phyloP scores from a whole-genome alignment of 1,139 yeast species.

The Nadsonia starkeyi-henricii region DNA sequence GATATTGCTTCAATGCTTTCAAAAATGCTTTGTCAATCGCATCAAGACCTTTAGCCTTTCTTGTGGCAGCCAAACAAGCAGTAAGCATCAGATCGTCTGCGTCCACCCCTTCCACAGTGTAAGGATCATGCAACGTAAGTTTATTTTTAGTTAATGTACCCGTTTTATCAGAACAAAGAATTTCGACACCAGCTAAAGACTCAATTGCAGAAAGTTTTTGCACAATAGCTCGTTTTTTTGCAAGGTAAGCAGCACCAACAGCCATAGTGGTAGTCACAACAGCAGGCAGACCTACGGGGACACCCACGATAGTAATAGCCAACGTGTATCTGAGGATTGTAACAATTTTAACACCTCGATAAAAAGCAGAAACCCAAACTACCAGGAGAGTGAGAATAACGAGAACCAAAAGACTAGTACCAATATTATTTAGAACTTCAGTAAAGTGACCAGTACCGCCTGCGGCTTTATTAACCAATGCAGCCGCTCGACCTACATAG shows the following conservation, averaged over 20 bases:
- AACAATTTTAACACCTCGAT: constrained; percentile 58
- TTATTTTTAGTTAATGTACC: constrained; percentile 93
- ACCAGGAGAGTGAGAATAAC: constrained; percentile 56
- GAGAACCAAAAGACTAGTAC: constrained; percentile 58
- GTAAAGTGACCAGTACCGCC: constrained; percentile 59
- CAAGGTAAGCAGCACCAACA: constrained; percentile 92
- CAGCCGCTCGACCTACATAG: constrained; percentile 66
- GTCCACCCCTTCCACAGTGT: constrained; percentile 51
- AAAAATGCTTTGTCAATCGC: constrained; percentile 55
- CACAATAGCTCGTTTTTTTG: constrained; percentile 84
- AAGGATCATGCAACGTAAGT: constrained; percentile 49
- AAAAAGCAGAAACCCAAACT: constrained; percentile 71
- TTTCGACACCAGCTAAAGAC: constrained; percentile 87
- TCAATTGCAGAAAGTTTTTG: constrained; percentile 86
- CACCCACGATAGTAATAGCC: constrained; percentile 87
- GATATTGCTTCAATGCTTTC: constrained; percentile 33
- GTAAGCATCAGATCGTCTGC: constrained; percentile 60
- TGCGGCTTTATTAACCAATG: constrained; percentile 66
- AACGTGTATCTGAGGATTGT: constrained; percentile 47
- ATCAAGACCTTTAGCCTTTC: constrained; percentile 61
- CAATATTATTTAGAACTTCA: constrained; percentile 71
- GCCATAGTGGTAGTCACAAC: constrained; percentile 93
- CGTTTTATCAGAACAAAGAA: constrained; percentile 86
- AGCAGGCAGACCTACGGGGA: constrained; percentile 92
- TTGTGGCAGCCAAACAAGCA: constrained; percentile 57